Evolutionary conservation across 2,329 filamentous ascomycete species (phyloP).

Genomic region (Ophiostoma montium): DNA sequence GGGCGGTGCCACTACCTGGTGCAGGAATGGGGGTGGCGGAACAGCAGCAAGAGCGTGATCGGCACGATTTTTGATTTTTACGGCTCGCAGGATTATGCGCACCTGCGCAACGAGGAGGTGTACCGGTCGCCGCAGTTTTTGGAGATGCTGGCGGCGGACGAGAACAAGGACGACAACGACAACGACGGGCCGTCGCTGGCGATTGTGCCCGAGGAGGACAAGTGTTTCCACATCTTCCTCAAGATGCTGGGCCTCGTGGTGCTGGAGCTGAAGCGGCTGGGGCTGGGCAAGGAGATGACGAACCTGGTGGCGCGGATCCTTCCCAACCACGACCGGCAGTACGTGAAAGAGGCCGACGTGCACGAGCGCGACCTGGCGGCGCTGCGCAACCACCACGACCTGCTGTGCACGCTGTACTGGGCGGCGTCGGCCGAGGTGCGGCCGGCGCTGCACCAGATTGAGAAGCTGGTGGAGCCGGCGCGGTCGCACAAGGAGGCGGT

Average conservation of each 20-base stretch:
- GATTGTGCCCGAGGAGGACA: conserved; percentile 41
- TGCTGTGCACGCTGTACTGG: conserved; percentile 54
- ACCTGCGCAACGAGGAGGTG: conserved; percentile 51
- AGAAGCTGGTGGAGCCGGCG: conserved; percentile 43
- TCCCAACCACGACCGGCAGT: conserved; percentile 52
- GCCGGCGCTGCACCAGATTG: conserved; percentile 38
- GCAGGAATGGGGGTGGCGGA: conserved; percentile 51
- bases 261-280: conserved; percentile 31
- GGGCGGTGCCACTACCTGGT: conserved; percentile 49
- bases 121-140: conserved; percentile 47
- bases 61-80: conserved; percentile 56
- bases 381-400: conserved; percentile 53
- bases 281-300: conserved; percentile 39
- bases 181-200: conserved; percentile 31
- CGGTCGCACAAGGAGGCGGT: conserved; percentile 54
- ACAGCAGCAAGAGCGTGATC: conserved; percentile 40
- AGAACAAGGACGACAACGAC: no score
- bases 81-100: conserved; percentile 43
- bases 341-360: conserved; percentile 47
- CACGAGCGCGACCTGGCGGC: conserved; percentile 48
- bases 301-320: conserved; percentile 48
- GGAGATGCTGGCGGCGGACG: conserved; percentile 32
- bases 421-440: conserved; percentile 40
- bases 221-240: conserved; percentile 53
- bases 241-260: conserved; percentile 49